Base-by-base conservation (phyloP, 2,329 filamentous ascomycete species). In the Exophiala xenobiotica region DNA sequence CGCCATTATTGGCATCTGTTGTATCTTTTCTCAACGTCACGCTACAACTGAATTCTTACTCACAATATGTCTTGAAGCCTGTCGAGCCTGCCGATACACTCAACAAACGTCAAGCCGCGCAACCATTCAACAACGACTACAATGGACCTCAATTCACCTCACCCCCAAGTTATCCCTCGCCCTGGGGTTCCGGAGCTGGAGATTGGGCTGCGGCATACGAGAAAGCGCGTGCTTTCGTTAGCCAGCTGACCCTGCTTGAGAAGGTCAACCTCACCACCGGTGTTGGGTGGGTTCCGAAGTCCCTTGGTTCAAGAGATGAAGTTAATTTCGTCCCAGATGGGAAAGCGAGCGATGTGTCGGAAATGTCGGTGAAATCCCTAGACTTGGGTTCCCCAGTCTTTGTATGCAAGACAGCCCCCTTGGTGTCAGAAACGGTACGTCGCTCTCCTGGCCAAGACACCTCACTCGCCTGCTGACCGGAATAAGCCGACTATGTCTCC, bases 221-320 rank as follows among this genome's bases (percentile, higher is more conserved):
- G 16, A 85, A 87, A 68, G 91, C 91, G 1, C 82, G 81, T 60
- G 81, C 78, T 2, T 92, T 96, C 63, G 90, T 96, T 39, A 86
- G 86, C 7, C 83, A 90, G 66, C 72, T 96, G 70, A 95, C 90
- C 0, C 77, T 96, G 27, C 66, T 83, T 8, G 91, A 96, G 69
- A 96, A 96, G 74, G 90, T 97, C 70, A 97, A 97, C 69, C 69
- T 99, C 58, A 97, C 92, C 2, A 96, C 91, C 0, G 92, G 92
- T 68, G 81, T 87, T 58, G 90, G 90, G 81, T 92, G 72, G 68
- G 83, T 72, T 61, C 33, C 9, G 16, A 29, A 11, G 12, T 37
- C 12, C 8, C 14, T 9, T 54, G 49, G 9, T 24, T 6, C 22
- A 8, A 6, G 8, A 6, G n/a, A n/a, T 23, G 6, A 29, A 19